A percentile compares a stretch with the other conserved stretches of the same genome.
Evolutionary conservation across 2,329 filamentous ascomycete species (phyloP).

Genomic region (Colletotrichum echinochloae): DNA sequence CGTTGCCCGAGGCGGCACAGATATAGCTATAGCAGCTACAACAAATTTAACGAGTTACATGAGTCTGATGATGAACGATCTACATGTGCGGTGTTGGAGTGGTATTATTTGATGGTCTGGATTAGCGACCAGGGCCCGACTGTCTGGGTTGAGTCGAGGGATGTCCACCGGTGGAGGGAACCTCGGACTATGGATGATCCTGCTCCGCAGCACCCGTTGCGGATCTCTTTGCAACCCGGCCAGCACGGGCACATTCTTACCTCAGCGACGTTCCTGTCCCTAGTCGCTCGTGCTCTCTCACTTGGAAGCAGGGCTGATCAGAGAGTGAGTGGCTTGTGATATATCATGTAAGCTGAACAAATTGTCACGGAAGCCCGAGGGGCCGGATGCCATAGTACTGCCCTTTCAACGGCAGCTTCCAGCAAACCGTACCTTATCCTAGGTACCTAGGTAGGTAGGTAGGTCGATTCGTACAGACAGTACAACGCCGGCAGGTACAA

Average conservation of each 20-base stretch:
- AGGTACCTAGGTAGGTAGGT: no score
- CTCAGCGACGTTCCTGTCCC: no score
- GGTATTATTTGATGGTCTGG: neutral
- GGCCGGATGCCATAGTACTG: neutral
- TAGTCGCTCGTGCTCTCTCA: neutral
- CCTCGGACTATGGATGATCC: slow-evolving; percentile 33
- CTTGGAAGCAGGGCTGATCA: slow-evolving; percentile 9
- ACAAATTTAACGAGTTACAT: slow-evolving; percentile 36
- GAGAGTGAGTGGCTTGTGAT: neutral
- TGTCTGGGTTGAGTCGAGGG: neutral
- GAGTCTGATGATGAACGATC: neutral
- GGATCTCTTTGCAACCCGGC: neutral
- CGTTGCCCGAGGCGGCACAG: slow-evolving; percentile 32
- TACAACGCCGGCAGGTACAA: neutral
- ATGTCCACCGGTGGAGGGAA: neutral
- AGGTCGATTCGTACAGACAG: neutral
- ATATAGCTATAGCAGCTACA: slow-evolving; percentile 30
- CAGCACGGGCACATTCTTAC: slow-evolving; percentile 15
- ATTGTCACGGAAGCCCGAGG: neutral
- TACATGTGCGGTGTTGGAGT: neutral
- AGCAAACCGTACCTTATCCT: neutral
- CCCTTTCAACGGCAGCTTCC: slow-evolving; percentile 2
- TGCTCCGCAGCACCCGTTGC: neutral
- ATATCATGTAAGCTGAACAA: neutral
- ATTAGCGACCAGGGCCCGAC: neutral